Base-by-base conservation (phyloP, 345 rosid species). In the Ricinus communis region DNA sequence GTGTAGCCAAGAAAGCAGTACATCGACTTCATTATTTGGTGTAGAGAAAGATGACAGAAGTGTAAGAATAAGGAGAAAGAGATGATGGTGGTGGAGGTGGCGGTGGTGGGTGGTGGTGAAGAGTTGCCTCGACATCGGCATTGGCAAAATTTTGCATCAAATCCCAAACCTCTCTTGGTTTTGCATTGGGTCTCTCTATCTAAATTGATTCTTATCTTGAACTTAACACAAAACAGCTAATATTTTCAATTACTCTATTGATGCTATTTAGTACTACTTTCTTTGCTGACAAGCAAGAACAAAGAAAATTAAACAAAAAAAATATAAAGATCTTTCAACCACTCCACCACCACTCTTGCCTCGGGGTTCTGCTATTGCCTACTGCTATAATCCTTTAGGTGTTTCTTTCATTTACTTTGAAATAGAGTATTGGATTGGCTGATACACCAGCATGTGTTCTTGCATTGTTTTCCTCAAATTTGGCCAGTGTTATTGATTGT, bases 391-490 rank as follows among this genome's bases (percentile, higher is more conserved):
- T 38, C 43, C 9, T 38, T 38, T 38, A 4, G 43, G n/a, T n/a
- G n/a, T n/a, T n/a, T n/a, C n/a, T n/a, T n/a, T n/a, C n/a, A n/a
- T n/a, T n/a, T n/a, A n/a, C n/a, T n/a, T n/a, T n/a, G n/a, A n/a
- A 38, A n/a, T n/a, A n/a, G n/a, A n/a, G n/a, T n/a, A n/a, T n/a
- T n/a, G n/a, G n/a, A n/a, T n/a, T n/a, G n/a, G n/a, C n/a, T n/a
- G n/a, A 38, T 38, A 38, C 5, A 38, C 5, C 4, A 9, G 43
- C 95, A 91, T 84, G 97, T 91, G 96, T 66, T 82, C 59, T 66
- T 87, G 87, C 97, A 85, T 91, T 66, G 96, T 85, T 88, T 91
- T 90, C 91, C 82, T 74, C 82, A 85, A 84, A 77, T n/a, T n/a
- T n/a, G n/a, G n/a, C n/a, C n/a, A n/a, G n/a, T 71, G 64, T 63